Conservation (phyloP, 163 green algal species). For the Volvox carteri region DNA sequence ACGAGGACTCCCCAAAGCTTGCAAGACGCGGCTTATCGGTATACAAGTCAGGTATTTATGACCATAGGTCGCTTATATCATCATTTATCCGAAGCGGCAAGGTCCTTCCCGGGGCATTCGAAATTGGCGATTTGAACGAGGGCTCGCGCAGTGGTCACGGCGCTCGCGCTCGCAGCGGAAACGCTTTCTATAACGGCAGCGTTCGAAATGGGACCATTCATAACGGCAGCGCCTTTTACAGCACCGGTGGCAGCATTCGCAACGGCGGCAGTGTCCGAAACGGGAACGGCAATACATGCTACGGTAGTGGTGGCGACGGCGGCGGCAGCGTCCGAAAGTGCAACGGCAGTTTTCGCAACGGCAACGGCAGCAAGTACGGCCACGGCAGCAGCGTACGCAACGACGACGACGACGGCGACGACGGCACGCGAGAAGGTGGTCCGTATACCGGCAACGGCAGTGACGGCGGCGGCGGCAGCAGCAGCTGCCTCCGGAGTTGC, state of each 20-base stretch:
- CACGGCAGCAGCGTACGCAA: no score
- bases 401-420: neutral
- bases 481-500: no score
- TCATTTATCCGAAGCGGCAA: slow-evolving; percentile 21
- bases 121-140: neutral
- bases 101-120: neutral
- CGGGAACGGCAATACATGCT: neutral
- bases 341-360: neutral
- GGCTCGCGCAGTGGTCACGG: neutral
- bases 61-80: neutral
- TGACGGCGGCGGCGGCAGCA: no score
- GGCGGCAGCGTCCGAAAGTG: neutral
- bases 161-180: neutral
- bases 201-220: neutral
- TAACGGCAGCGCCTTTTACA: neutral
- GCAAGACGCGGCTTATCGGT: neutral
- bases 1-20: neutral
- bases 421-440: no score
- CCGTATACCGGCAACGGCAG: no score
- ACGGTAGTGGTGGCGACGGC: neutral
- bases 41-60: neutral
- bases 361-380: neutral
- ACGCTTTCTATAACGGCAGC: neutral
- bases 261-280: neutral
- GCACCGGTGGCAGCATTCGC: neutral